Conservation (phyloP, 1,284 basidiomycete species). For the Athelia psychrophila region DNA sequence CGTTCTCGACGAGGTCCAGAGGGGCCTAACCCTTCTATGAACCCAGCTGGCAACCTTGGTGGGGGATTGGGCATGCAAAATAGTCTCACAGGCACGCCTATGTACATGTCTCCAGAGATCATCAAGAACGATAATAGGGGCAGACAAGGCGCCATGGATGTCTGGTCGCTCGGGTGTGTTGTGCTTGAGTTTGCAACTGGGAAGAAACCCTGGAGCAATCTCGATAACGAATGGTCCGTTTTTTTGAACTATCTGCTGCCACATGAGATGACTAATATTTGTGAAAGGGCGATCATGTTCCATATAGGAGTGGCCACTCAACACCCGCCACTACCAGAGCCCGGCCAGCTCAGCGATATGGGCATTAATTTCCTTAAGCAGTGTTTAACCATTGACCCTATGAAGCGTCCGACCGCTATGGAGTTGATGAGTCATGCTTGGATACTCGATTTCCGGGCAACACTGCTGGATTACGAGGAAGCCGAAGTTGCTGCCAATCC, state of each 20-base stretch:
- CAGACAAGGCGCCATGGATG: slow-evolving; percentile 95
- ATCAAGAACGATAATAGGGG: slow-evolving; percentile 92
- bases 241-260: slow-evolving; percentile 3
- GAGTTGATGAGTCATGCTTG: slow-evolving; percentile 91
- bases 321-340: slow-evolving; percentile 93
- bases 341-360: slow-evolving; percentile 82
- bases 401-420: slow-evolving; percentile 78
- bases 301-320: slow-evolving; percentile 98
- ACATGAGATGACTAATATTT: slow-evolving; percentile 10
- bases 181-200: slow-evolving; percentile 96
- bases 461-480: slow-evolving; percentile 64
- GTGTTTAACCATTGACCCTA: slow-evolving; percentile 89
- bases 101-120: slow-evolving; percentile 99
- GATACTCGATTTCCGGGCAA: slow-evolving; percentile 81
- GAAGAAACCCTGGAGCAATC: slow-evolving; percentile 95
- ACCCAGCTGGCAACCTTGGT: slow-evolving; percentile 16
- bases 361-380: slow-evolving; percentile 95
- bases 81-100: slow-evolving; percentile 95
- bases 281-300: slow-evolving; percentile 93
- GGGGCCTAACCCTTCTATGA: slow-evolving; percentile 20
- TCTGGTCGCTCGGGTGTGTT: slow-evolving; percentile 97
- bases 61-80: slow-evolving; percentile 66
- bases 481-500: slow-evolving; percentile 53
- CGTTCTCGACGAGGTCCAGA: slow-evolving; percentile 60
- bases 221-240: slow-evolving; percentile 96